A percentile compares a stretch with the other conserved stretches of the same genome.
Evolutionary conservation across 2,329 filamentous ascomycete species (phyloP).

Genomic region (Drechslerella dactyloides): DNA sequence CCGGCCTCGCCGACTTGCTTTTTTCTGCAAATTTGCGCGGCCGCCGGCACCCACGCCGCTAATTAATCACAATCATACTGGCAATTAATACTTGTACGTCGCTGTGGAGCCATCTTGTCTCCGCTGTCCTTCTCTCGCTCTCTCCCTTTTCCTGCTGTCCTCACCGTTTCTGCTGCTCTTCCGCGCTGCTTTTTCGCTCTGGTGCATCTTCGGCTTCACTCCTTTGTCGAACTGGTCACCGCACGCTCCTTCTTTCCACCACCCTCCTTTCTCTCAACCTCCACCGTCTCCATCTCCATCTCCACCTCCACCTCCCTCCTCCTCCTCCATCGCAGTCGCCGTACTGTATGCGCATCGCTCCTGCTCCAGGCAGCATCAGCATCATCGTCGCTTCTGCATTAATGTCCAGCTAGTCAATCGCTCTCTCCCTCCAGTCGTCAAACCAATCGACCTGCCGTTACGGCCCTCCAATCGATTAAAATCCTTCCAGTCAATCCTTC

Average conservation of each 20-base stretch:
- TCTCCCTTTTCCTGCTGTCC: not conserved
- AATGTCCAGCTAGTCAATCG: not conserved
- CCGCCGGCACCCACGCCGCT: no score
- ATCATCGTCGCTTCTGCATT: no score
- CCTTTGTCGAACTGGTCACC: slow-evolving; percentile 18
- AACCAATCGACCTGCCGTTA: not conserved
- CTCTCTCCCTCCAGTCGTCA: not conserved
- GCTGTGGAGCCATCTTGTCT: not conserved
- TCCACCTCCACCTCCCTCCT: not conserved
- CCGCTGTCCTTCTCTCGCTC: not conserved
- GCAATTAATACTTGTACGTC: not conserved
- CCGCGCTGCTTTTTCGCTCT: slow-evolving; percentile 6
- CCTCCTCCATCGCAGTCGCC: not conserved
- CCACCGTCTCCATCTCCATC: not conserved
- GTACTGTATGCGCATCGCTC: no score
- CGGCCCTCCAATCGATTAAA: not conserved
- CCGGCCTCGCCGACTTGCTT: no score
- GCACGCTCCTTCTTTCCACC: slow-evolving; percentile 4
- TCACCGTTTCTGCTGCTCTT: slow-evolving; percentile 8
- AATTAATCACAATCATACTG: not conserved
- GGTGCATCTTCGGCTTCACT: slow-evolving; percentile 23
- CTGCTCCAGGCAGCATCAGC: no score
- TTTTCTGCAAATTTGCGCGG: no score
- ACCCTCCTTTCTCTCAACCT: slow-evolving; percentile 16
- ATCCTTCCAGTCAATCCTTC: not conserved